Percentiles rank a stretch among this genome's conserved stretches.
Evolutionary conservation across 2,329 filamentous ascomycete genomes (phyloP).

Genomic region (Clonostachys sp.): DNA sequence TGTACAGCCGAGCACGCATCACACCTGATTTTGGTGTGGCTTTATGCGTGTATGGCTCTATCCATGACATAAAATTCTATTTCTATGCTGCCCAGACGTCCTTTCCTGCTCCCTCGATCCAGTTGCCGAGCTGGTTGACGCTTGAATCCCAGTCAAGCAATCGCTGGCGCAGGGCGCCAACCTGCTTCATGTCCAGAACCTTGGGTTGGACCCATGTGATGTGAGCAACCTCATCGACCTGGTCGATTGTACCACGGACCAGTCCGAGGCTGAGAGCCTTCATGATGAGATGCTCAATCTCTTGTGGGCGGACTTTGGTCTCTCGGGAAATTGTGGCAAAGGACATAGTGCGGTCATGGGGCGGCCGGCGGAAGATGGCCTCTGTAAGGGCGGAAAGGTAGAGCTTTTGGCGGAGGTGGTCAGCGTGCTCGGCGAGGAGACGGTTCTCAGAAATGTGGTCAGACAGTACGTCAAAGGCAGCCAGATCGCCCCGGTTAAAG

Average conservation of each 20-base stretch:
- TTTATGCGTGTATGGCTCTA: neutral
- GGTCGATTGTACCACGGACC: conserved; percentile 88
- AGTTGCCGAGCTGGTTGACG: conserved; percentile 93
- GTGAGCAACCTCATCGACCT: conserved; percentile 88
- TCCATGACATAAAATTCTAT: conserved; percentile 2
- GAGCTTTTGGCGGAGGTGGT: conserved; percentile 94
- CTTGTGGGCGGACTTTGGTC: conserved; percentile 84
- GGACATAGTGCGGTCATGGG: conserved; percentile 91
- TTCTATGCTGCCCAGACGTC: conserved; percentile 87
- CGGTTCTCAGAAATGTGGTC: conserved; percentile 76
- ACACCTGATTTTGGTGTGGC: too few relatives aligned
- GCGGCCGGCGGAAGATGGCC: conserved; percentile 90
- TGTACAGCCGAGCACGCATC: too few relatives aligned
- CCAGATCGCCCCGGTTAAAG: conserved; percentile 93
- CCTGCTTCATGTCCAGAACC: conserved; percentile 92
- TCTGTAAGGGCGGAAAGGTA: conserved; percentile 95
- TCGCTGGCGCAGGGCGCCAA: conserved; percentile 83
- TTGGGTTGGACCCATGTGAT: conserved; percentile 99
- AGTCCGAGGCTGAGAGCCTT: conserved; percentile 94
- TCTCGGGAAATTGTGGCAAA: conserved; percentile 85
- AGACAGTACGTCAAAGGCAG: conserved; percentile 77
- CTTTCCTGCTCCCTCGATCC: conserved; percentile 91
- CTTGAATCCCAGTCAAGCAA: conserved; percentile 93
- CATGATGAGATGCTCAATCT: conserved; percentile 98
- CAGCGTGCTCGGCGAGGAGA: conserved; percentile 73